Conservation (phyloP, 768 basidiomycete species). For the Butyriboletus loyo region DNA sequence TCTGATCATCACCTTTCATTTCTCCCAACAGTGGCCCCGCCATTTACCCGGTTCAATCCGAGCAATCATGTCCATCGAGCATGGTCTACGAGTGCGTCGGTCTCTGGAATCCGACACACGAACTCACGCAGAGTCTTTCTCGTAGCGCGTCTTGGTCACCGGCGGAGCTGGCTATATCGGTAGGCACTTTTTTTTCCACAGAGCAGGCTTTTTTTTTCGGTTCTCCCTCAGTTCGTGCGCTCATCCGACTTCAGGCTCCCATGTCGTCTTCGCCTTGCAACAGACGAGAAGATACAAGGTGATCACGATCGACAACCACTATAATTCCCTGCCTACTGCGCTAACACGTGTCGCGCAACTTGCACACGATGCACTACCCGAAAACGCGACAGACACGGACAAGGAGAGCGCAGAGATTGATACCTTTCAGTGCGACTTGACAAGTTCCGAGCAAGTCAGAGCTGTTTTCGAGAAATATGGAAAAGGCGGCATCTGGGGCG, state of each 20-base stretch:
- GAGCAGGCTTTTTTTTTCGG: neutral
- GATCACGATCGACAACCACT: conserved; percentile 91
- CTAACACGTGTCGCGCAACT: conserved; percentile 77
- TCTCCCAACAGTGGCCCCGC: neutral
- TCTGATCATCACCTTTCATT: neutral
- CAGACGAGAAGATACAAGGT: conserved; percentile 89
- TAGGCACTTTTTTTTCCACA: conserved; percentile 28
- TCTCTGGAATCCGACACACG: neutral
- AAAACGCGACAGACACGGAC: conserved; percentile 62
- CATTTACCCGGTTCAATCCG: neutral
- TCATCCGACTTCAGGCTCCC: conserved; percentile 62
- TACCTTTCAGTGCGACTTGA: conserved; percentile 68
- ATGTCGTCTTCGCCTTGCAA: conserved; percentile 85
- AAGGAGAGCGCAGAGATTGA: conserved; percentile 74
- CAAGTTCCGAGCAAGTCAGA: conserved; percentile 64
- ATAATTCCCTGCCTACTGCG: conserved; percentile 82
- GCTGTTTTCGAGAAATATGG: conserved; percentile 80
- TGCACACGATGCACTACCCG: conserved; percentile 68
- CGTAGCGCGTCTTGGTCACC: conserved; percentile 63
- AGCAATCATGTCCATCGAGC: conserved; percentile 28
- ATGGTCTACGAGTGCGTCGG: conserved; percentile 46
- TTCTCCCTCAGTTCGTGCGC: conserved; percentile 2
- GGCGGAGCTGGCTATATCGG: conserved; percentile 92
- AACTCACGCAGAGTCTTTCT: conserved; percentile 12
- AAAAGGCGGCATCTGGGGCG: conserved; percentile 93